Evolutionary conservation across 1,284 basidiomycete species (phyloP), one percentile per base, ranked within the genome.

Genomic region (Hemileia vastatrix): DNA sequence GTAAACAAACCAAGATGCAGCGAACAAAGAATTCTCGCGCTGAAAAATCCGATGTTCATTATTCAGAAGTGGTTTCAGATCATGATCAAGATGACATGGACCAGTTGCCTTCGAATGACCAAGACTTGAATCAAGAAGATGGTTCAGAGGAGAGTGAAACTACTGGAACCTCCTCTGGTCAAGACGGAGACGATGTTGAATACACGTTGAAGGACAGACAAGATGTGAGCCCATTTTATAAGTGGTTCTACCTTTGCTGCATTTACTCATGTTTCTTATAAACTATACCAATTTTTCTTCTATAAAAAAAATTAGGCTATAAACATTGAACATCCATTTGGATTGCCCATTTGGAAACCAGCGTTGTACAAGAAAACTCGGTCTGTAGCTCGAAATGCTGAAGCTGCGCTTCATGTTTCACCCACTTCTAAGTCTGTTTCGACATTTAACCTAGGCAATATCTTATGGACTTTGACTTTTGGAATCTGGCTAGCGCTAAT

Each of bases 331-430:
- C 95, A 99, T 77, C 95, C 95, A 5, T 98, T 99, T 77, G 95
- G 95, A 81, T 82, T 99, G 67, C 95, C 91, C 50, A 97, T 99
- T 74, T 98, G 95, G 95, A 99, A 99, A 77, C 95, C 95, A 11
- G 95, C 95, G 0, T 78, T 99, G 57, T 99, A 99, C 84, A 94
- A 95, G 78, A 99, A 99, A 77, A 89, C 88, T 27, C 86, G 95
- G 52, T 92, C 93, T 1, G 89, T 98, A 68, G 96, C 94, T 48
- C 87, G 93, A 61, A 86, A 92, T 76, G 95, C 95, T 45, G 95
- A 99, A 77, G 85, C 87, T 60, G 95, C 89, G 0, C 82, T 98
- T 1, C 95, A 98, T 76, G 84, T 87, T 15, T 83, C 88, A 44
- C 95, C 95, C 0, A 93, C 90, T 18, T 88, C 91, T 0, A 87